Evolutionary conservation across 257 asterid genomes (phyloP).

Genomic region (Salvia miltiorrhiza): DNA sequence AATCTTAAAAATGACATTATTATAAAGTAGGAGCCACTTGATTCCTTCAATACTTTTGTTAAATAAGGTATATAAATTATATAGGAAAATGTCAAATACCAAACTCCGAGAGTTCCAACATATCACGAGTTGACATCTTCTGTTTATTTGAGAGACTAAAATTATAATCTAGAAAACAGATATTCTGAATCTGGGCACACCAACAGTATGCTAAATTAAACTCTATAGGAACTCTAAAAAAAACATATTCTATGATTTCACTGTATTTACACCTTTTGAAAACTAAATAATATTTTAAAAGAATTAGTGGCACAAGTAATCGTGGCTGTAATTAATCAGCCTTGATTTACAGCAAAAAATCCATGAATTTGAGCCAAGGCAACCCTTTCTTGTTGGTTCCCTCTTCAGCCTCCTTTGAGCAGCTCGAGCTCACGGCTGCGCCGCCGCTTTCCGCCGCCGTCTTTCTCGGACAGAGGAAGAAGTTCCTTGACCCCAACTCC

Average conservation of each 20-base stretch:
- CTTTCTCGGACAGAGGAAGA: constrained; percentile 55
- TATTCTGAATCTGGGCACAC: background rate
- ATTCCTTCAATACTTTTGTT: too few relatives aligned
- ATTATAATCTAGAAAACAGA: background rate
- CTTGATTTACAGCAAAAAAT: constrained; percentile 39
- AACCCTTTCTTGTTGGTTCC: constrained; percentile 25
- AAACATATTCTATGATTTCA: background rate
- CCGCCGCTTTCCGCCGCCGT: constrained; percentile 9
- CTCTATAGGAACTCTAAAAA: background rate
- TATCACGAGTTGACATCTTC: background rate
- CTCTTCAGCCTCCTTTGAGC: constrained; percentile 63
- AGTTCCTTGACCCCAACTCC: constrained; percentile 77
- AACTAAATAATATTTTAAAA: background rate
- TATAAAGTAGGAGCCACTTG: too few relatives aligned
- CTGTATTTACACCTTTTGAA: background rate
- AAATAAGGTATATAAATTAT: background rate
- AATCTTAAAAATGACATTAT: too few relatives aligned
- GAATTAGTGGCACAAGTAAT: constrained; percentile 3
- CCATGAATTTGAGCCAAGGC: constrained; percentile 69
- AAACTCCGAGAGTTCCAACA: background rate
- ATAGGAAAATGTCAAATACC: background rate
- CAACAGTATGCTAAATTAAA: constrained; percentile 6
- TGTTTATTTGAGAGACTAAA: background rate
- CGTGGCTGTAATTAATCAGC: background rate
- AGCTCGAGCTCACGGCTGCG: constrained; percentile 31